Evolutionary conservation across 2,329 filamentous ascomycete genomes (phyloP).

Genomic region (Pseudocercospora cruenta): DNA sequence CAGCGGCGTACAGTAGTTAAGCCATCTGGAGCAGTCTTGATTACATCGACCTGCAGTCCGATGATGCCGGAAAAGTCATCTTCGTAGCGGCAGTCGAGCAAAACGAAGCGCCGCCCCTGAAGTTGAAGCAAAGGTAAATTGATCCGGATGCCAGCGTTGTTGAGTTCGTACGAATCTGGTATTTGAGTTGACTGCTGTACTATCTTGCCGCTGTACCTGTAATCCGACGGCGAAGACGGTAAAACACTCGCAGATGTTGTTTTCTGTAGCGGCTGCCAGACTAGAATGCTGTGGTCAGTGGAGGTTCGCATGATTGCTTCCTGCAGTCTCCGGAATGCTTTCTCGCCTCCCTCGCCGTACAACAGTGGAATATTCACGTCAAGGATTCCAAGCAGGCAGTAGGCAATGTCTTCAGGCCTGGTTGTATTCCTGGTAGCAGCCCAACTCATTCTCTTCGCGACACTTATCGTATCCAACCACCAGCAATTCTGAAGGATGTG

Average conservation of each 20-base stretch:
- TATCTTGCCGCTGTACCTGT: not conserved
- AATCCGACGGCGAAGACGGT: not conserved
- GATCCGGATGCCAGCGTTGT: not conserved
- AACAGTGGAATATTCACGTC: conserved; percentile 27
- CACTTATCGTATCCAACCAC: not conserved
- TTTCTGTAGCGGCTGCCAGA: conserved; percentile 25
- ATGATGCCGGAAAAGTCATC: not conserved
- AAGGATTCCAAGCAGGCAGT: conserved; percentile 26
- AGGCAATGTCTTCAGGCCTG: conserved; percentile 23
- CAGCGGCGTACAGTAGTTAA: not conserved
- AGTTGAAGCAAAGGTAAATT: not conserved
- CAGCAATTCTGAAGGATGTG: conserved; percentile 4
- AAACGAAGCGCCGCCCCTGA: not conserved
- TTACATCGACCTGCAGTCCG: not conserved
- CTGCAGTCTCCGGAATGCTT: conserved; percentile 23
- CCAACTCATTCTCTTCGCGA: conserved; percentile 21
- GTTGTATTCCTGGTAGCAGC: conserved; percentile 19
- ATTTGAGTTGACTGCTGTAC: not conserved
- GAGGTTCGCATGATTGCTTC: conserved; percentile 23
- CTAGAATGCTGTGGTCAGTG: conserved; percentile 17
- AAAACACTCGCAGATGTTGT: too few relatives aligned
- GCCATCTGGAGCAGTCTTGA: not conserved
- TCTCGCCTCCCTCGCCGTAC: conserved; percentile 23
- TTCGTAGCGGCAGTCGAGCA: not conserved
- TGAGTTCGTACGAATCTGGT: not conserved